A percentile compares a stretch with the other conserved stretches of the same genome.
Conservation (phyloP, 345 rosid species). For the thale cress (Arabidopsis thaliana) region TAIR10.1 NC_003071.7:10820001-10820500, state of each 20-base stretch:
- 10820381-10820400: conserved; percentile 41
- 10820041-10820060: conserved; percentile 45
- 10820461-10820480: background rate
- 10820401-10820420: conserved; percentile 3
- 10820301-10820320: conserved; percentile 46
- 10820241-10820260: conserved; percentile 1
- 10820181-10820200: conserved; percentile 38
- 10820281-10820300: conserved; percentile 25
- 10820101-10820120: conserved; percentile 46
- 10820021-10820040: conserved; percentile 41
- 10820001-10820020: conserved; percentile 11
- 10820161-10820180: conserved; percentile 21
- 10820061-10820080: conserved; percentile 38
- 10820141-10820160: background rate
- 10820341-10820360: conserved; percentile 22
- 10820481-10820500: conserved; percentile 44
- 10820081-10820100: conserved; percentile 41
- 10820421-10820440: conserved; percentile 5
- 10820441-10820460: conserved; percentile 5
- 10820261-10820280: conserved; percentile 22
- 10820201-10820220: conserved; percentile 40
- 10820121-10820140: background rate
- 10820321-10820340: conserved; percentile 36
- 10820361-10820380: conserved; percentile 34
- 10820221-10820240: conserved; percentile 20